Evolutionary conservation across 176 grass and related monocot species (phyloP).

Genomic region (Thalia dealbata): DNA sequence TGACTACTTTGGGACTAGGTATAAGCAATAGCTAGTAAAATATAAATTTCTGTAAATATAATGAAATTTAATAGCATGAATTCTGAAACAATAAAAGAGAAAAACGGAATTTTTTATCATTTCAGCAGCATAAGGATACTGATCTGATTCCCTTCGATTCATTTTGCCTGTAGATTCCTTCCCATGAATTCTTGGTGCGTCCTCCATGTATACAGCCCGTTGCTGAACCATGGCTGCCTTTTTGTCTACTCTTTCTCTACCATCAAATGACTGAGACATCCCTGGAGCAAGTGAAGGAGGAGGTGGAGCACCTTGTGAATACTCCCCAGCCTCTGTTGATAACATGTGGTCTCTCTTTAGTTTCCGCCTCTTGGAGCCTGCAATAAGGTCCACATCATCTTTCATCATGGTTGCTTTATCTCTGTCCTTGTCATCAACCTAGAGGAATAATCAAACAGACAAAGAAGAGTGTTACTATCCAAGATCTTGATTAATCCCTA

Average conservation of each 20-base stretch:
- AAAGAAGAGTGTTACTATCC: not conserved
- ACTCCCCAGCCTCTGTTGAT: conserved; percentile 70
- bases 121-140: conserved; percentile 50
- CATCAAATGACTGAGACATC: conserved; percentile 40
- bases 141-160: conserved; percentile 77
- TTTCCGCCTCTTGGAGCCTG: conserved; percentile 61
- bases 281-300: conserved; percentile 34
- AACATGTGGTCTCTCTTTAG: conserved; percentile 56
- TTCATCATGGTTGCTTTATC: conserved; percentile 57
- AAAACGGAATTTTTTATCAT: not conserved
- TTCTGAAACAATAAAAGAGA: not conserved
- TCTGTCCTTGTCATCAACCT: conserved; percentile 83
- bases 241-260: conserved; percentile 66
- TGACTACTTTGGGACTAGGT: too few species aligned
- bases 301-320: conserved; percentile 48
- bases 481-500: not conserved
- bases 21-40: too few species aligned
- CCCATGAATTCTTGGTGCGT: conserved; percentile 60
- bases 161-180: conserved; percentile 76
- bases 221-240: conserved; percentile 62
- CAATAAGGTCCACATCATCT: conserved; percentile 69
- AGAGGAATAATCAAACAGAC: conserved; percentile 10
- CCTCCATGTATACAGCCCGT: conserved; percentile 48
- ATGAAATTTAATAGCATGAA: not conserved
- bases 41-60: not conserved